Percentiles rank a stretch among this genome's conserved stretches.
phyloP scores from a whole-genome alignment of 345 rosid species.

The Lagerstroemia speciosa region DNA sequence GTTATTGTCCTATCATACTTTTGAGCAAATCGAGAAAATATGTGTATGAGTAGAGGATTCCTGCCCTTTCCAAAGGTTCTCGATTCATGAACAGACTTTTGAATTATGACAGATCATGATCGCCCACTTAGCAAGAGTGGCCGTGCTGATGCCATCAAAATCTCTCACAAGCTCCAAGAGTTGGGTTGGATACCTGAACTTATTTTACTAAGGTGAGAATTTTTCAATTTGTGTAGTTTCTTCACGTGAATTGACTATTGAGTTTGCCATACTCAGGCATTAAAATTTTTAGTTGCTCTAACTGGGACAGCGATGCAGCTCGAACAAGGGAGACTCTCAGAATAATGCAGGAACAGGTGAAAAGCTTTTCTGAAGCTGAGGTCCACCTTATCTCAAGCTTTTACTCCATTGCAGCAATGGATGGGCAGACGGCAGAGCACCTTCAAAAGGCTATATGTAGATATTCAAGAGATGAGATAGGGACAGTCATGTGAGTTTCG shows the following conservation, averaged over 20 bases:
- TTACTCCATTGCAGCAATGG: constrained; percentile 95
- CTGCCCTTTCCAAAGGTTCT: neutral
- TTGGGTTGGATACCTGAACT: constrained; percentile 89
- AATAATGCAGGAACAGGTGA: constrained; percentile 84
- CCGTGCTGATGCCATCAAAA: constrained; percentile 47
- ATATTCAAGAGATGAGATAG: constrained; percentile 54
- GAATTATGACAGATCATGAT: constrained; percentile 53
- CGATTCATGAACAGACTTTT: neutral
- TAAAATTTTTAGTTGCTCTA: neutral
- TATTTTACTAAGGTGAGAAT: constrained; percentile 59
- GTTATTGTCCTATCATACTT: neutral
- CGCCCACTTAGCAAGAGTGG: constrained; percentile 76
- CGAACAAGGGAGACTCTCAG: constrained; percentile 68
- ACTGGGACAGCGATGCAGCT: constrained; percentile 55
- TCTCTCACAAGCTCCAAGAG: constrained; percentile 56
- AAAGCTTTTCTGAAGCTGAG: constrained; percentile 55
- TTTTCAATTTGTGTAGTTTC: neutral
- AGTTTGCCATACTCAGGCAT: neutral
- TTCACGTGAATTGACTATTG: neutral
- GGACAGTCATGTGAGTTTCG: constrained; percentile 69
- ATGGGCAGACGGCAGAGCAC: constrained; percentile 92
- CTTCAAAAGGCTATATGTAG: constrained; percentile 60
- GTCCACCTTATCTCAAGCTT: constrained; percentile 83
- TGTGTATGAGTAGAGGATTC: neutral
- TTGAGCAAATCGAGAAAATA: neutral